Base-by-base conservation (phyloP, 257 asterid species). In the Mitragyna speciosa region DNA sequence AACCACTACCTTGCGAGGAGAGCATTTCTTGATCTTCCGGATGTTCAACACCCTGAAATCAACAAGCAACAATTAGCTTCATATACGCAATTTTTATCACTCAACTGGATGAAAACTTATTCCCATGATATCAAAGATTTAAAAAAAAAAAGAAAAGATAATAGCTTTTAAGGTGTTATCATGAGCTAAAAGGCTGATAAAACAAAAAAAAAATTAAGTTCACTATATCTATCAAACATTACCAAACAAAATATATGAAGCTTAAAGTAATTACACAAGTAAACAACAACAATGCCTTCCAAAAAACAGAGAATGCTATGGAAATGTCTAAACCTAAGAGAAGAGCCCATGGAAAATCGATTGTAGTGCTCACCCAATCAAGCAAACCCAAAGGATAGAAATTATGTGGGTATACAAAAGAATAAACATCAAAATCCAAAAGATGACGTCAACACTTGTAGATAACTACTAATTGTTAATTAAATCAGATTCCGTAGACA, bases 41-140 rank as follows among this genome's bases (percentile, higher is more conserved):
- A 58, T 75, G 78, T 79, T 70, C 83, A 64, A 72, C 73, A 74
- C 52, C 87, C 94, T 92, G 77, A 75, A 85, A 86, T 26, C 65
- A 73, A 77, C 36, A 66, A 36, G 11, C 8, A 66, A 28, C n/a
- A 48, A 51, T 65, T 39, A 74, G 47, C 16, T 33, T 16, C 45
- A 54, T n/a, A 66, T 3, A 31, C 20, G 54, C 47, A 75, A 52
- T 7, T 52, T 39, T 36, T 24, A n/a, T 49, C 80, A 54, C 39
- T 73, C 59, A 72, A 72, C 22, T 22, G 33, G 24, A 12, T 61
- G 63, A 11, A 16, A 26, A 67, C 56, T 14, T 12, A 4, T 51
- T n/a, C n/a, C n/a, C n/a, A n/a, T n/a, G n/a, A n/a, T n/a, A n/a
- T n/a, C n/a, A n/a, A n/a, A n/a, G n/a, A n/a, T n/a, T n/a, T n/a